These are phyloP conservation scores for Pseudozyma hubeiensis DNA, from an alignment of 1,284 basidiomycete species.

Conservation along the genomic window DNA sequence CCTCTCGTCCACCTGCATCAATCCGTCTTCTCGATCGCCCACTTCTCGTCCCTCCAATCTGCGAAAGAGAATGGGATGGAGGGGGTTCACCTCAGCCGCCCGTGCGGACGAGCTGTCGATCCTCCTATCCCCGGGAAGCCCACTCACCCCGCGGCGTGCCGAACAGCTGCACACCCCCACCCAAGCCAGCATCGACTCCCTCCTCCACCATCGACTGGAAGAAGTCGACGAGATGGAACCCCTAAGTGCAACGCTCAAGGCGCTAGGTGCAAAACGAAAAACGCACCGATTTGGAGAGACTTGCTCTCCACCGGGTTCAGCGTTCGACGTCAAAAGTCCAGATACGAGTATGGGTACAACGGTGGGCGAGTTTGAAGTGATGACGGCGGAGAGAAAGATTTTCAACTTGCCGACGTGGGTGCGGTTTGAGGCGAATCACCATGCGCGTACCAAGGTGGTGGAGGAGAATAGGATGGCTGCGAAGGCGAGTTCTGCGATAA, in stretches of 20 bases:
- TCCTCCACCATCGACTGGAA: neutral
- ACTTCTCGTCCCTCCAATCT: conserved; percentile 7
- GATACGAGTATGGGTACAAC: neutral
- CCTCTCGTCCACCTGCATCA: conserved; percentile 30
- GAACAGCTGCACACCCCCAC: conserved; percentile 34
- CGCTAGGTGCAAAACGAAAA: conserved; percentile 32
- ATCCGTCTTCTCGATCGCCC: conserved; percentile 5
- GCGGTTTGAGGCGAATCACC: conserved; percentile 32
- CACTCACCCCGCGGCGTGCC: conserved; percentile 33
- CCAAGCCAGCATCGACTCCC: conserved; percentile 15
- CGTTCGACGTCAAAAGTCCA: neutral
- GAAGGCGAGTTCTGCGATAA: neutral
- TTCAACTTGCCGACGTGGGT: conserved; percentile 34
- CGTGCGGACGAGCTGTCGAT: conserved; percentile 17
- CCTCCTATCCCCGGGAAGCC: conserved; percentile 31
- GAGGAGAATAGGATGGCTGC: conserved; percentile 19
- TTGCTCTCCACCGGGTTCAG: too few species aligned
- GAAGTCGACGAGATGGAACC: conserved; percentile 12
- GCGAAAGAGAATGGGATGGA: conserved; percentile 39
- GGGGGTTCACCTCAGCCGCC: conserved; percentile 2
- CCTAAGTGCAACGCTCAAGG: conserved; percentile 38
- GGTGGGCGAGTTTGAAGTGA: conserved; percentile 11
- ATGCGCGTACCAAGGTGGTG: neutral
- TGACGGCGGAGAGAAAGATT: conserved; percentile 19
- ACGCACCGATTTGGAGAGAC: conserved; percentile 6